Evolutionary conservation across 495 filamentous ascomycete species (phyloP).

Genomic region (Rhizodiscina lignyota): DNA sequence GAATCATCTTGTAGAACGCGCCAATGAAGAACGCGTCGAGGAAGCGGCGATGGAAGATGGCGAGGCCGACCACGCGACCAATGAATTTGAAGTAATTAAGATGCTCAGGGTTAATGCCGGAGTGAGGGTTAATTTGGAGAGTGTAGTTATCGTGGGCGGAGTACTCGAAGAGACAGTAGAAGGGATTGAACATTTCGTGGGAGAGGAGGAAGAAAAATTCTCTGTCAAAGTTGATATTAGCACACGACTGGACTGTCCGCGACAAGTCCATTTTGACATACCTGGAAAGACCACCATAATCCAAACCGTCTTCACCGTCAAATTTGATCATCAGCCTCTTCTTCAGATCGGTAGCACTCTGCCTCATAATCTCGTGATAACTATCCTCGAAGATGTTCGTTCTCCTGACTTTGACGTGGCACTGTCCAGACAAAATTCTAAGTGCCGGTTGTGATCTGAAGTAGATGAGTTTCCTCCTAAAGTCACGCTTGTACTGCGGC

Average conservation of each 20-base stretch:
- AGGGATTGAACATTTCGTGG: constrained; percentile 99
- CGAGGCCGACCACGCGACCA: constrained; percentile 88
- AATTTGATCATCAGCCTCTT: constrained; percentile 99
- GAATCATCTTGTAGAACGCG: constrained; percentile 98
- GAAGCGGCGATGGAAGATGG: constrained; percentile 97
- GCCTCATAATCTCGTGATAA: constrained; percentile 94
- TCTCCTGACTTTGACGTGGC: constrained; percentile 92
- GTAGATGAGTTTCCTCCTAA: constrained; percentile 93
- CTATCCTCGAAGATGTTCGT: constrained; percentile 98
- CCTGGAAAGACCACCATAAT: constrained; percentile 94
- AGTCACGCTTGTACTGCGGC: constrained; percentile 98
- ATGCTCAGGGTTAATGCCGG: constrained; percentile 98
- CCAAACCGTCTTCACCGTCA: constrained; percentile 92
- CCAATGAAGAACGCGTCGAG: constrained; percentile 99
- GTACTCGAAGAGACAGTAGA: constrained; percentile 99
- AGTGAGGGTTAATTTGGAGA: constrained; percentile 98
- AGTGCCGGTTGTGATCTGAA: constrained; percentile 96
- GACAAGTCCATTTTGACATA: constrained; percentile 16
- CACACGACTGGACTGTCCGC: not conserved
- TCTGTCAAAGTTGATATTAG: constrained; percentile 29
- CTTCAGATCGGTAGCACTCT: constrained; percentile 91
- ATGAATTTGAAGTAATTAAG: constrained; percentile 99
- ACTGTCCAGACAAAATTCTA: constrained; percentile 88
- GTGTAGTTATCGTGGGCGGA: constrained; percentile 99
- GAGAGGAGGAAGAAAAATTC: constrained; percentile 99